Percentiles rank a stretch among this genome's conserved stretches.
These are phyloP conservation scores for Ocimum tenuiflorum DNA, from an alignment of 257 asterid species.

Conservation along the genomic window DNA sequence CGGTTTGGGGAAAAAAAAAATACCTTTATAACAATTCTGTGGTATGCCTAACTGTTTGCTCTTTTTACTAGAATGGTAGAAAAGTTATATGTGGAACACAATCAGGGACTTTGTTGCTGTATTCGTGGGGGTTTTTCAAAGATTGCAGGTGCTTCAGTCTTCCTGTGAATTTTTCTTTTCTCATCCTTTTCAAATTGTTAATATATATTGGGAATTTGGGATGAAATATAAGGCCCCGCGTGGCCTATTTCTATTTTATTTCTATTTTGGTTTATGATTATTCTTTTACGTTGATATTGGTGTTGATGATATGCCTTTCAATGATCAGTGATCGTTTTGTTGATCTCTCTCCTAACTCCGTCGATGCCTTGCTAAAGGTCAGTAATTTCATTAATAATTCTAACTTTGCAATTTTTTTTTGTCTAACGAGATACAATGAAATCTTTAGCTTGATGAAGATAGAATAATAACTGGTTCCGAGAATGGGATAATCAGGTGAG, in stretches of 20 bases:
- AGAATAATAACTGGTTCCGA: conserved; percentile 77
- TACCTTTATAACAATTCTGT: background rate
- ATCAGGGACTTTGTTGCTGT: conserved; percentile 62
- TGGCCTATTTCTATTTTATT: background rate
- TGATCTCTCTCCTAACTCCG: conserved; percentile 79
- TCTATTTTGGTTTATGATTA: conserved; percentile 9
- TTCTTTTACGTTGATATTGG: conserved; percentile 10
- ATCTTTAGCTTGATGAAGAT: conserved; percentile 79
- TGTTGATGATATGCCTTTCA: conserved; percentile 14
- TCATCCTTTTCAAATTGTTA: background rate
- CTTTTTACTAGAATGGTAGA: conserved; percentile 60
- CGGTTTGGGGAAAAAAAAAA: background rate
- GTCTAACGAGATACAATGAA: background rate
- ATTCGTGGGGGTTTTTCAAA: conserved; percentile 97
- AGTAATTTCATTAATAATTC: conserved; percentile 10
- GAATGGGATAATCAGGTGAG: conserved; percentile 81
- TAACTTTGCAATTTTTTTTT: background rate
- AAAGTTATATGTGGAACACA: conserved; percentile 83
- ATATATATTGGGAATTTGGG: background rate
- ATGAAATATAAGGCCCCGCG: background rate
- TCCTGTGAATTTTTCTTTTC: background rate
- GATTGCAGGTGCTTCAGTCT: conserved; percentile 68
- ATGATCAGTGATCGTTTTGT: conserved; percentile 73
- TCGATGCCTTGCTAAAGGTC: conserved; percentile 81
- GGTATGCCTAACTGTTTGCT: conserved; percentile 10